Percentiles rank a stretch among this genome's conserved stretches.
Evolutionary conservation across 768 basidiomycete genomes (phyloP).

Genomic region (Boletus tomentosulus): DNA sequence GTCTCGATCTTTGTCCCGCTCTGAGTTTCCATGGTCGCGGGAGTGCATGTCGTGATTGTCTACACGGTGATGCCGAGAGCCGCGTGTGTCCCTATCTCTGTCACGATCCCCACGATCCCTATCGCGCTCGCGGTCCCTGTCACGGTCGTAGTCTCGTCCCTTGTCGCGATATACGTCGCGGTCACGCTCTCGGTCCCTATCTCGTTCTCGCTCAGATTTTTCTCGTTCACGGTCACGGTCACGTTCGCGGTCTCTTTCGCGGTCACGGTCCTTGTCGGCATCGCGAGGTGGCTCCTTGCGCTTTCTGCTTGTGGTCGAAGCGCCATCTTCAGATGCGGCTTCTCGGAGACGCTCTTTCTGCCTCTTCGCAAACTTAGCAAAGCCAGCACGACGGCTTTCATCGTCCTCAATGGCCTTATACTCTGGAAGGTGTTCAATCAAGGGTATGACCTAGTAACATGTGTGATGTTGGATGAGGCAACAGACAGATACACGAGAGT

Average conservation of each 20-base stretch:
- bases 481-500: neutral
- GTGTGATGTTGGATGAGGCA: neutral
- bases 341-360: constrained; percentile 88
- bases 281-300: constrained; percentile 68
- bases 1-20: constrained; percentile 36
- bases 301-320: constrained; percentile 71
- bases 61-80: constrained; percentile 30
- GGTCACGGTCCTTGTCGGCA: constrained; percentile 45
- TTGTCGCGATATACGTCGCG: constrained; percentile 29
- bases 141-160: constrained; percentile 37
- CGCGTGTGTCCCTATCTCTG: constrained; percentile 39
- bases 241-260: constrained; percentile 33
- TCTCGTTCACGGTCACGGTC: constrained; percentile 24
- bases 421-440: constrained; percentile 80
- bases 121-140: constrained; percentile 39
- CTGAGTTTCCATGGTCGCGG: constrained; percentile 32
- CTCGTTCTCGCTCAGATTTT: constrained; percentile 17
- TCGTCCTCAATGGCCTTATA: constrained; percentile 87
- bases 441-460: constrained; percentile 53
- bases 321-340: constrained; percentile 76
- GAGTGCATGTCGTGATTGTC: constrained; percentile 33
- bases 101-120: constrained; percentile 37
- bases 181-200: constrained; percentile 24
- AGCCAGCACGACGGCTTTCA: constrained; percentile 77
- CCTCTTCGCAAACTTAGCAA: constrained; percentile 81